phyloP scores from a whole-genome alignment of 2,329 filamentous ascomycete species.

The Trichoderma sp. region DNA sequence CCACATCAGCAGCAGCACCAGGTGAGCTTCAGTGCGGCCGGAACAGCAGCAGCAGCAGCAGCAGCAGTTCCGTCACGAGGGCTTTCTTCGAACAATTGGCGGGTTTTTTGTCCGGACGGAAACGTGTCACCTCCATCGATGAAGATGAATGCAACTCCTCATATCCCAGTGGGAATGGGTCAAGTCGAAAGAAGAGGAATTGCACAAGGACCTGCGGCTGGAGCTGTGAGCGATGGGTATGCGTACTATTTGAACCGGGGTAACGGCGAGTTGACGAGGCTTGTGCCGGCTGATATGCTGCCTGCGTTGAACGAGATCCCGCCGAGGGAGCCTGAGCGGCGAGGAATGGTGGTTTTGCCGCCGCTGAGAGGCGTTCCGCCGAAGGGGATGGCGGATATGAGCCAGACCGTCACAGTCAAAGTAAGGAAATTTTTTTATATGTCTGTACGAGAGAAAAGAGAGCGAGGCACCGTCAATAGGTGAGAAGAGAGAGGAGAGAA shows the following conservation, averaged over 20 bases:
- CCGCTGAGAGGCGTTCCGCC: conserved; percentile 37
- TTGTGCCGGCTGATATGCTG: conserved; percentile 55
- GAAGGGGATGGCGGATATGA: conserved; percentile 39
- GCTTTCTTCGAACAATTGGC: conserved; percentile 8
- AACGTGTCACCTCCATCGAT: neutral
- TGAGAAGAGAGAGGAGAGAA: conserved; percentile 18
- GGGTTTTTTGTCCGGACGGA: neutral
- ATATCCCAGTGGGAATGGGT: neutral
- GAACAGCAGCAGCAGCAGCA: neutral
- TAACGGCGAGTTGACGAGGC: conserved; percentile 51
- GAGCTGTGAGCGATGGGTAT: conserved; percentile 27
- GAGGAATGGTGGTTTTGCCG: conserved; percentile 49
- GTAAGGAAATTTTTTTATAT: conserved; percentile 33
- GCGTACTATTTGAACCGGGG: conserved; percentile 54
- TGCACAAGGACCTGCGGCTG: neutral
- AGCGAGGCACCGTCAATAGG: neutral
- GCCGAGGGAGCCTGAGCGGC: conserved; percentile 35
- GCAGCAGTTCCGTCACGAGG: neutral
- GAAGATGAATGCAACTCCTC: neutral
- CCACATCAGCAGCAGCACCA: conserved; percentile 6
- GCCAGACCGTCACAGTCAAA: conserved; percentile 37
- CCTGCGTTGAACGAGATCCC: conserved; percentile 45
- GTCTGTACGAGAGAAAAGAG: neutral
- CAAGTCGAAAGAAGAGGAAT: neutral
- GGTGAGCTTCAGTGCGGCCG: neutral